Conservation (phyloP, 2,329 filamentous ascomycete genomes). For the Claviceps sp. region DNA sequence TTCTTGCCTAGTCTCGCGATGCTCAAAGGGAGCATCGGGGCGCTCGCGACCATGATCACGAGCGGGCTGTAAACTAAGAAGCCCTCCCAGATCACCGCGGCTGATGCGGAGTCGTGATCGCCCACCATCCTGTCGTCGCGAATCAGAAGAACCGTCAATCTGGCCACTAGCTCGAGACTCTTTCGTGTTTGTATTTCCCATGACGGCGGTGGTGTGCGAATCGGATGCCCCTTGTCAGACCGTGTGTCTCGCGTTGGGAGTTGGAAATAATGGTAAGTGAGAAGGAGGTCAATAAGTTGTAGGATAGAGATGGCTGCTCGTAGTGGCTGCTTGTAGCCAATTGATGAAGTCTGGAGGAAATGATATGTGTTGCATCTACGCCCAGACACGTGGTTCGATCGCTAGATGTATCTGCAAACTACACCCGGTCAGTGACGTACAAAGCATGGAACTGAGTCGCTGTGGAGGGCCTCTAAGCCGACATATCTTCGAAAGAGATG, state of each 20-base stretch:
- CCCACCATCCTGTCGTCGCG: constrained; percentile 8
- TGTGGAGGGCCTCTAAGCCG: background rate
- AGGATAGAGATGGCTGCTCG: background rate
- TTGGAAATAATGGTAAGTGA: background rate
- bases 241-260: too few relatives aligned
- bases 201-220: constrained; percentile 6
- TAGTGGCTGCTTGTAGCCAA: background rate
- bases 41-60: constrained; percentile 21
- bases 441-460: background rate
- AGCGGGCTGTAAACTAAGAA: constrained; percentile 30
- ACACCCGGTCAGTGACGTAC: background rate
- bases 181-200: constrained; percentile 28
- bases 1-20: constrained; percentile 83
- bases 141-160: constrained; percentile 8
- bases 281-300: background rate
- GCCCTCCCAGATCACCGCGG: constrained; percentile 31
- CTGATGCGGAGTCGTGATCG: constrained; percentile 19
- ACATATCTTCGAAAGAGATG: background rate
- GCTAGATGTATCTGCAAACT: background rate
- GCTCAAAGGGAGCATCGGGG: constrained; percentile 37
- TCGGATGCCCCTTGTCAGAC: too few relatives aligned
- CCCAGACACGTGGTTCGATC: background rate
- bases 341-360: background rate
- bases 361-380: background rate
- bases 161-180: constrained; percentile 21